Conservation (phyloP, 73 alveolate genomes). For the Blepharisma stoltei region DNA sequence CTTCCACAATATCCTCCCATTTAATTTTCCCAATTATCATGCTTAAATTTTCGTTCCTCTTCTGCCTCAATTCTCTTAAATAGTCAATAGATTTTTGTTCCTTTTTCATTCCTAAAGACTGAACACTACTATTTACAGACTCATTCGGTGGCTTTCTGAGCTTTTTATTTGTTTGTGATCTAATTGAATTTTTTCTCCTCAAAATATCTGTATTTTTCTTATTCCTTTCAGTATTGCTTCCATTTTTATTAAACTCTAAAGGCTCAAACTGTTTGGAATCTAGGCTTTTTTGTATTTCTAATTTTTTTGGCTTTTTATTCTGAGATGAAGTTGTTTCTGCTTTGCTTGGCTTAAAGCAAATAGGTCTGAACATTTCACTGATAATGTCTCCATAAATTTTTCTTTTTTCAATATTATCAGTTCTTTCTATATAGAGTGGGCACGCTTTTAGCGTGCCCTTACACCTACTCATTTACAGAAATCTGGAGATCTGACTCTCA, state of each 20-base stretch:
- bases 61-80: background rate
- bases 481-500: too few relatives aligned
- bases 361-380: background rate
- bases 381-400: slow-evolving; percentile 5
- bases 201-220: background rate
- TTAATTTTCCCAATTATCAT: background rate
- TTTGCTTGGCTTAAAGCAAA: background rate
- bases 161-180: background rate
- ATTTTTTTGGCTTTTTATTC: background rate
- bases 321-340: background rate
- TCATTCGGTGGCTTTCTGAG: background rate
- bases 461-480: too few relatives aligned
- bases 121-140: background rate
- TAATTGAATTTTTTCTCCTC: background rate
- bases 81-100: background rate
- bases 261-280: background rate
- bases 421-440: too few relatives aligned
- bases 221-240: background rate
- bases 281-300: background rate
- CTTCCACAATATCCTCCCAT: slow-evolving; percentile 25
- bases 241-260: background rate
- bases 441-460: too few relatives aligned
- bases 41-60: background rate
- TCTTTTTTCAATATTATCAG: background rate
- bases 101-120: background rate